Evolutionary conservation across 345 rosid genomes (phyloP).

Genomic region (Moricandia arvensis): DNA sequence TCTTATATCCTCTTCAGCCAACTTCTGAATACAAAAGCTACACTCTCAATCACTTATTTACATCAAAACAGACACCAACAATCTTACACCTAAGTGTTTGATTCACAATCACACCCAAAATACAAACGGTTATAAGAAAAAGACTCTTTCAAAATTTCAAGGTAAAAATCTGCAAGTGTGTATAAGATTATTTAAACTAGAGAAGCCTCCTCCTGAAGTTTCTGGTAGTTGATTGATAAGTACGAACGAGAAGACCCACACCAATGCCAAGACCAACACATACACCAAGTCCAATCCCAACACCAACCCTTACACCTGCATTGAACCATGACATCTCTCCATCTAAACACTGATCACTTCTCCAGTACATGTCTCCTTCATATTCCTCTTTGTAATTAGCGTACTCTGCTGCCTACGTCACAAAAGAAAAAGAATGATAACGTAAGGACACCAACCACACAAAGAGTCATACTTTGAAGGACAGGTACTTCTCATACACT

Average conservation of each 20-base stretch:
- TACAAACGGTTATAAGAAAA: neutral
- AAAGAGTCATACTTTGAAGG: neutral
- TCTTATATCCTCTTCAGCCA: neutral
- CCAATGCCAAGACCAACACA: slow-evolving; percentile 82
- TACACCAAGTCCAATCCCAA: slow-evolving; percentile 86
- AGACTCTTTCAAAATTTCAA: too few species aligned
- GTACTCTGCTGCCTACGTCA: slow-evolving; percentile 45
- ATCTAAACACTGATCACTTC: slow-evolving; percentile 51
- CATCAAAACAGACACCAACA: neutral
- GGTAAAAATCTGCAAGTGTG: too few species aligned
- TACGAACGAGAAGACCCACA: slow-evolving; percentile 72
- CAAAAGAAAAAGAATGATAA: neutral
- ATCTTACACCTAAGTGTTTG: slow-evolving; percentile 1
- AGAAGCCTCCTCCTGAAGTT: slow-evolving; percentile 61
- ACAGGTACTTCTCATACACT: neutral
- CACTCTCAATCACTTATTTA: neutral
- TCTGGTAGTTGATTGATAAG: slow-evolving; percentile 71
- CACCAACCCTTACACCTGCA: slow-evolving; percentile 94
- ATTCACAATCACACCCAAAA: slow-evolving; percentile 17
- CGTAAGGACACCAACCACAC: too few species aligned
- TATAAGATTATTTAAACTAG: slow-evolving; percentile 14
- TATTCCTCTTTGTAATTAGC: slow-evolving; percentile 43
- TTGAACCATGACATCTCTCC: slow-evolving; percentile 93
- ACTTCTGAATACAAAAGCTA: neutral
- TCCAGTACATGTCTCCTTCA: slow-evolving; percentile 37